These are phyloP conservation scores for Hypoxylon sp. DNA, from an alignment of 2,329 filamentous ascomycete species.

Conservation along the genomic window DNA sequence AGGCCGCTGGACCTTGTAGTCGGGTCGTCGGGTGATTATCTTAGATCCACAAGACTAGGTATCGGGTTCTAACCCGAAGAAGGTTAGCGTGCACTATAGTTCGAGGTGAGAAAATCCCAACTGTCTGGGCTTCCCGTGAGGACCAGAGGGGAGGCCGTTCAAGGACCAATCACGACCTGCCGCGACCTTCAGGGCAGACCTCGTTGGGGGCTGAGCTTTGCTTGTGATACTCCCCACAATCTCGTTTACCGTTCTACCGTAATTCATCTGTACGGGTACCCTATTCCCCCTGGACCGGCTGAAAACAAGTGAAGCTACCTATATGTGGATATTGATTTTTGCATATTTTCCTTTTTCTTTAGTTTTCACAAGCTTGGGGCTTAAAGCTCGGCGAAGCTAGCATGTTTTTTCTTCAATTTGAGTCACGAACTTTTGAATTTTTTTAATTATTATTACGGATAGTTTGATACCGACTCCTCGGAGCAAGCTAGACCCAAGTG, in stretches of 20 bases:
- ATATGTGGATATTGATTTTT: slow-evolving; percentile 4
- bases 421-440: slow-evolving; percentile 6
- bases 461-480: slow-evolving; percentile 30
- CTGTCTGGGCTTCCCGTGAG: slow-evolving; percentile 42
- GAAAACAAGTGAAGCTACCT: slow-evolving; percentile 15
- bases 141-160: slow-evolving; percentile 31
- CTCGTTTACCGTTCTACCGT: slow-evolving; percentile 37
- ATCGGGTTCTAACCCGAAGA: slow-evolving; percentile 24
- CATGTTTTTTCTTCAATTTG: slow-evolving; percentile 9
- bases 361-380: slow-evolving; percentile 1
- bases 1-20: slow-evolving; percentile 25
- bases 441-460: slow-evolving; percentile 18
- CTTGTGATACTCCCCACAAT: slow-evolving; percentile 43
- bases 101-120: slow-evolving; percentile 37
- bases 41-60: slow-evolving; percentile 38
- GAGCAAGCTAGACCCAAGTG: slow-evolving; percentile 6
- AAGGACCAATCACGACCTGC: slow-evolving; percentile 40
- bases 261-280: slow-evolving; percentile 13
- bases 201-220: slow-evolving; percentile 34
- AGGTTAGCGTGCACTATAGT: slow-evolving; percentile 13
- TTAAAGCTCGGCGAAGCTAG: slow-evolving; percentile 5
- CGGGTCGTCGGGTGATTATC: slow-evolving; percentile 44
- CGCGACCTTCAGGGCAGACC: slow-evolving; percentile 28
- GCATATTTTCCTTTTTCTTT: slow-evolving; percentile 6
- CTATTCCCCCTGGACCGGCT: slow-evolving; percentile 26